Base-by-base conservation (phyloP, 2,329 filamentous ascomycete species). In the Alternaria dauci region DNA sequence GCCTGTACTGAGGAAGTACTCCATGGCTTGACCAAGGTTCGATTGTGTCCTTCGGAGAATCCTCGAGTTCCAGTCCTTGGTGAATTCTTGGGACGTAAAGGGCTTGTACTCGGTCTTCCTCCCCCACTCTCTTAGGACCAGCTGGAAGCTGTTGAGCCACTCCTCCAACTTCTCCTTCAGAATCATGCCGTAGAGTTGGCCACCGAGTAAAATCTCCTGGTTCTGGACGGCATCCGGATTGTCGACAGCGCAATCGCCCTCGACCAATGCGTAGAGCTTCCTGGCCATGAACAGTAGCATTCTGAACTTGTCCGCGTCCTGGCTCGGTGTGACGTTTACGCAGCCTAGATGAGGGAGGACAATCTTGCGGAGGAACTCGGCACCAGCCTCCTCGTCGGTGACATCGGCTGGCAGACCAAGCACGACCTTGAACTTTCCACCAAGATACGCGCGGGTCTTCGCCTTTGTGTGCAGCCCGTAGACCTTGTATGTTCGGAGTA, bases 201-300 rank as follows among this genome's bases (percentile, higher is more conserved):
- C 94, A 54, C 94, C 94, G 2, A 99, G 87, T 25, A 99, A 84
- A 59, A 98, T 90, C 79, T 99, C 95, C 76, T 99, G 95, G 78
- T 96, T 97, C 73, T 96, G 94, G 18, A 97, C 90, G 11, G 95
- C 93, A 85, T 99, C 95, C 1, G 95, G 94, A 74, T 99, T 98
- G 82, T 99, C 95, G 5, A 94, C 88, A 5, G 93, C 87, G 77
- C 94, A 98, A 66, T 97, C 94, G 57, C 94, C 94, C 62, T 94
- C 93, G 8, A 95, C 94, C 50, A 99, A 84, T 14, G 94, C 88
- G 75, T 99, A 99, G 32, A 99, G 87, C 79, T 99, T 99, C 66
- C 94, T 87, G 71, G 94, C 91, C 94, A 98, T 98, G 81, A 98
- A 96, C 43, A 98, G 84, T 44, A 98, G 83, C 87, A 97, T 89